These are phyloP conservation scores for Stentor coeruleus DNA, from an alignment of 73 alveolate species.

Conservation along the genomic window DNA sequence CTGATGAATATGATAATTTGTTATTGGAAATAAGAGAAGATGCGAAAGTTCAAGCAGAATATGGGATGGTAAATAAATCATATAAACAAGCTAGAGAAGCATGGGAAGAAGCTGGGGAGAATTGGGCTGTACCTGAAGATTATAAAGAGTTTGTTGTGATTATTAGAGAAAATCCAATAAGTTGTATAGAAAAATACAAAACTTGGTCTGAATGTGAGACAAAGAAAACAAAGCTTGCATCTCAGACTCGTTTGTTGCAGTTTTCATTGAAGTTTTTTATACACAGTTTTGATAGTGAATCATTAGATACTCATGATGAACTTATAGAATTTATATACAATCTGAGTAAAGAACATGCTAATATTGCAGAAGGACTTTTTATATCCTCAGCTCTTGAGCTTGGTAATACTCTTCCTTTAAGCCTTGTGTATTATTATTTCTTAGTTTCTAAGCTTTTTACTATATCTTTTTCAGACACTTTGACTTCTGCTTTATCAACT, in stretches of 20 bases:
- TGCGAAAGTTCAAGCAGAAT: neutral
- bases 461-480: neutral
- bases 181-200: neutral
- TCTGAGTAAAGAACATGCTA: neutral
- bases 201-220: neutral
- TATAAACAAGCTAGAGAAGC: neutral
- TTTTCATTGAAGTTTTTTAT: neutral
- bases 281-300: neutral
- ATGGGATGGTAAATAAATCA: neutral
- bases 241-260: neutral
- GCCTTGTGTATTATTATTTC: neutral
- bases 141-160: neutral
- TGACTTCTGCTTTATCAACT: neutral
- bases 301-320: neutral
- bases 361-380: neutral
- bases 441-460: neutral
- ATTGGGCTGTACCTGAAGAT: constrained; percentile 19
- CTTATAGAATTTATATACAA: neutral
- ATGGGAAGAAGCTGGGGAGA: neutral
- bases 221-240: neutral
- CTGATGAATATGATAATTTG: constrained; percentile 11
- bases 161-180: neutral
- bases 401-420: neutral
- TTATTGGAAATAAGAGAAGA: neutral
- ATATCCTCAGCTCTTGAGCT: neutral